A percentile compares a stretch with the other conserved stretches of the same genome.
phyloP scores from a whole-genome alignment of 192 early-diverging fungal genomes.

The Coemansia sp. region DNA sequence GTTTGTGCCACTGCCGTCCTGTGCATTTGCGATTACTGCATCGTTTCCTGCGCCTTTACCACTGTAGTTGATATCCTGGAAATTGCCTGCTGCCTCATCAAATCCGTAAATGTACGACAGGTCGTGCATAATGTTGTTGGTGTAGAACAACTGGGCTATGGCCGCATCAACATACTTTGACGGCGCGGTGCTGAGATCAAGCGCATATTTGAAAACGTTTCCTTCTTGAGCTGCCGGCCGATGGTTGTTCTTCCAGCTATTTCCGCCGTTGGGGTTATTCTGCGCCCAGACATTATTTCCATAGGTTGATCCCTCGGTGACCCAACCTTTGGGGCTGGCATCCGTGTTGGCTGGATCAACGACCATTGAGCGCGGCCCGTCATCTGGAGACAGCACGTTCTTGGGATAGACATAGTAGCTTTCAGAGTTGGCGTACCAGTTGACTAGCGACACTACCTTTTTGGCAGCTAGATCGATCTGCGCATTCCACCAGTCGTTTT shows the following conservation, averaged over 20 bases:
- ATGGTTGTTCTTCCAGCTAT: slow-evolving; percentile 78
- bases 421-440: slow-evolving; percentile 80
- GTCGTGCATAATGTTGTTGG: slow-evolving; percentile 90
- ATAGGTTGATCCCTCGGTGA: slow-evolving; percentile 58
- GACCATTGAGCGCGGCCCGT: slow-evolving; percentile 63
- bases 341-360: slow-evolving; percentile 57
- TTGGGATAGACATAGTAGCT: slow-evolving; percentile 82
- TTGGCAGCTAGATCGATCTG: slow-evolving; percentile 65
- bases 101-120: slow-evolving; percentile 89
- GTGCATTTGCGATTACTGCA: slow-evolving; percentile 88
- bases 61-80: slow-evolving; percentile 86
- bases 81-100: slow-evolving; percentile 90
- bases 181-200: slow-evolving; percentile 69
- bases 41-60: slow-evolving; percentile 74
- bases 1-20: slow-evolving; percentile 87
- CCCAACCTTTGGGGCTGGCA: slow-evolving; percentile 86
- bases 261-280: slow-evolving; percentile 76
- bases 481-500: slow-evolving; percentile 80
- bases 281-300: slow-evolving; percentile 98
- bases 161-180: slow-evolving; percentile 74
- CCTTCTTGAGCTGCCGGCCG: slow-evolving; percentile 47
- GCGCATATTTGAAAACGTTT: slow-evolving; percentile 67
- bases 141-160: slow-evolving; percentile 90
- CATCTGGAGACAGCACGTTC: slow-evolving; percentile 74
- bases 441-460: slow-evolving; percentile 67